phyloP scores from a whole-genome alignment of 2,329 filamentous ascomycete species.

The Aspergillus cejpii region DNA sequence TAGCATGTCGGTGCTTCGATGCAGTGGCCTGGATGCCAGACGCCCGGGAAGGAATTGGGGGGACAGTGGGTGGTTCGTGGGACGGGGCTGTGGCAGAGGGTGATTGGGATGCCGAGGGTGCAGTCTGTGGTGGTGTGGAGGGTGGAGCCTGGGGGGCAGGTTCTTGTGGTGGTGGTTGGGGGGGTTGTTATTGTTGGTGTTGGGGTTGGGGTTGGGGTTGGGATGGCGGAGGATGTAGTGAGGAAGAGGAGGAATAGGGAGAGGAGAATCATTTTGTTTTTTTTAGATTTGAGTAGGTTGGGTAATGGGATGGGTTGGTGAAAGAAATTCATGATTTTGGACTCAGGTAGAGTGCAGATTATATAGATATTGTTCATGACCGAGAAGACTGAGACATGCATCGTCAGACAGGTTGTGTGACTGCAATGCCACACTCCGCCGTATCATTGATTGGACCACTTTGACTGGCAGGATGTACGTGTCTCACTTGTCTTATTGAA shows the following conservation, averaged over 20 bases:
- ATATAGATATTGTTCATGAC: no score
- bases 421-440: background rate
- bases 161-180: background rate
- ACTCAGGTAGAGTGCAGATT: no score
- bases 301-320: no score
- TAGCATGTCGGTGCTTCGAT: constrained; percentile 20
- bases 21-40: constrained; percentile 24
- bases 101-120: constrained; percentile 20
- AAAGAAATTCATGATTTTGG: no score
- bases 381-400: no score
- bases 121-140: constrained; percentile 20
- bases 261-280: background rate
- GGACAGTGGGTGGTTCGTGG: constrained; percentile 15
- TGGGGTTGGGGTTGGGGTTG: background rate
- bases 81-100: constrained; percentile 18
- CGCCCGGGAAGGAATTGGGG: constrained; percentile 18
- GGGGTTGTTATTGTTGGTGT: background rate
- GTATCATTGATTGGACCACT: background rate
- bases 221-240: background rate
- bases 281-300: background rate
- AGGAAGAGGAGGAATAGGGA: background rate
- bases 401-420: background rate
- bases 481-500: background rate
- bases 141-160: background rate
- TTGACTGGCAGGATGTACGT: background rate